phyloP scores from a whole-genome alignment of 306 rosid species.

The Mucuna pruriens region DNA sequence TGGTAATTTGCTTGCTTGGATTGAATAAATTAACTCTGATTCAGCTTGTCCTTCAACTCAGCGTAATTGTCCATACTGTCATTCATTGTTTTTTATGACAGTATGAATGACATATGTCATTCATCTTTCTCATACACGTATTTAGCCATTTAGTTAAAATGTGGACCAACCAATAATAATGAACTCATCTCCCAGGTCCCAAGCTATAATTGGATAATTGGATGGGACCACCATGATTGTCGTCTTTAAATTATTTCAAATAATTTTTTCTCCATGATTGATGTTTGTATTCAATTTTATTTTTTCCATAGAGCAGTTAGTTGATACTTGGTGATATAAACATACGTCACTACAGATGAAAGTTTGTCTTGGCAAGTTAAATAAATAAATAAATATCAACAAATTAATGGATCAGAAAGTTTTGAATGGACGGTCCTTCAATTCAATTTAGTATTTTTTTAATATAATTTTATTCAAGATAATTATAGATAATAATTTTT shows the following conservation, averaged over 20 bases:
- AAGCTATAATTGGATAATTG: slow-evolving; percentile 18
- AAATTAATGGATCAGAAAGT: background rate
- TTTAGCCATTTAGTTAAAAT: background rate
- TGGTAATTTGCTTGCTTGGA: background rate
- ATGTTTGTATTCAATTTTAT: background rate
- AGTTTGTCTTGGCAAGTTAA: background rate
- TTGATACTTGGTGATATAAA: background rate
- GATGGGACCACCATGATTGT: slow-evolving; percentile 20
- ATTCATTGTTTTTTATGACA: too few relatives aligned
- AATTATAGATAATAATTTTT: too few relatives aligned
- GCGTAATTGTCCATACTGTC: background rate
- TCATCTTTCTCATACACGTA: background rate
- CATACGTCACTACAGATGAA: background rate
- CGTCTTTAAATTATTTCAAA: slow-evolving; percentile 10
- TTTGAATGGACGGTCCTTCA: too few relatives aligned
- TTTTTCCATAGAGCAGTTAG: background rate
- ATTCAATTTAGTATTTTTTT: too few relatives aligned
- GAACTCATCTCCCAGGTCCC: background rate
- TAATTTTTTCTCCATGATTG: background rate
- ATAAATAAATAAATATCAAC: background rate
- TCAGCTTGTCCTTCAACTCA: background rate
- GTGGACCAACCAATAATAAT: slow-evolving; percentile 25
- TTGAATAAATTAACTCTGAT: background rate
- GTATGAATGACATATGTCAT: too few relatives aligned
- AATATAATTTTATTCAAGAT: too few relatives aligned